These are phyloP conservation scores for Heliamphora exappendiculata DNA, from an alignment of 148 eudicot genomes.

Conservation along the genomic window DNA sequence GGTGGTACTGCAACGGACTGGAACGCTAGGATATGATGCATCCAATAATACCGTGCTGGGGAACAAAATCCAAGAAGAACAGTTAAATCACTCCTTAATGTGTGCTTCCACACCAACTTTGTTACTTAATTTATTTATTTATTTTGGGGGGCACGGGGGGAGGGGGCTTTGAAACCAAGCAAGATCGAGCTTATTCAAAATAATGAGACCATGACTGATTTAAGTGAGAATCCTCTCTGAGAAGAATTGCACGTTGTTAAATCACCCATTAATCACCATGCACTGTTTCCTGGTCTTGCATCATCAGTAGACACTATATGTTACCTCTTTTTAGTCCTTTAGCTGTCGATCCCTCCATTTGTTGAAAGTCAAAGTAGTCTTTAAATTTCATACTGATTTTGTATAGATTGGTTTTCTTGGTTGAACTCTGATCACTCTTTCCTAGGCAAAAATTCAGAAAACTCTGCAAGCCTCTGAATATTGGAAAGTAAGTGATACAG, in stretches of 20 bases:
- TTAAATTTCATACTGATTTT: not conserved
- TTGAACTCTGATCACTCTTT: not conserved
- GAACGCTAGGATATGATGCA: not conserved
- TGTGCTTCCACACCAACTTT: no score
- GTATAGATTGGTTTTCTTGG: not conserved
- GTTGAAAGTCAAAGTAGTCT: not conserved
- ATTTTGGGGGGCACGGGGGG: no score
- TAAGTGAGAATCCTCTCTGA: not conserved
- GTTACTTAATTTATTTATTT: not conserved
- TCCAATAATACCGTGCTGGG: not conserved
- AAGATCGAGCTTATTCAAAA: not conserved
- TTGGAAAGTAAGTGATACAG: not conserved
- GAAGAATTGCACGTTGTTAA: not conserved
- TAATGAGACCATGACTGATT: not conserved
- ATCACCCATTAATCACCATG: not conserved
- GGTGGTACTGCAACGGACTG: not conserved
- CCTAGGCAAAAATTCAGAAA: not conserved
- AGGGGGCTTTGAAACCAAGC: not conserved
- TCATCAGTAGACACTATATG: not conserved
- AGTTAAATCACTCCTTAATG: no score
- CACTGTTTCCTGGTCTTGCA: not conserved
- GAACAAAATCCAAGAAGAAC: no score
- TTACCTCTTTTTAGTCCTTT: not conserved
- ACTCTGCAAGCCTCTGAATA: not conserved
- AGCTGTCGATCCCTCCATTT: not conserved